Conservation (phyloP, 2,329 filamentous ascomycete genomes). For the Colletotrichum sp. region DNA sequence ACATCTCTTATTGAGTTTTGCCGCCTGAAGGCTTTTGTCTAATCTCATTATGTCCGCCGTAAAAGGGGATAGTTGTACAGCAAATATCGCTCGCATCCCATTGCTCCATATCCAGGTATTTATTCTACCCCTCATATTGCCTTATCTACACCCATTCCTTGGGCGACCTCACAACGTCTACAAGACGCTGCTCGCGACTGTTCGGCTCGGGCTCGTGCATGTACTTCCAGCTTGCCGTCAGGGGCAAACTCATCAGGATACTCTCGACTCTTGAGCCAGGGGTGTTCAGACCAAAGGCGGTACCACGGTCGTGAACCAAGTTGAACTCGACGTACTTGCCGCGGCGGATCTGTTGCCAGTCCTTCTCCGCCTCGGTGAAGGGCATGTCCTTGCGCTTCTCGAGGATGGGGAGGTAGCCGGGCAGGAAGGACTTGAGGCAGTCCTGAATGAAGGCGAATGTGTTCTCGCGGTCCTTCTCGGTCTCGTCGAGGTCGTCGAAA, state of each 20-base stretch:
- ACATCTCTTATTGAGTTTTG: slow-evolving; percentile 6
- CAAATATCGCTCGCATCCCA: slow-evolving; percentile 5
- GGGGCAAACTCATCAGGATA: slow-evolving; percentile 94
- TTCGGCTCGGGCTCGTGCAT: slow-evolving; percentile 86
- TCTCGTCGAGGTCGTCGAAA: slow-evolving; percentile 94
- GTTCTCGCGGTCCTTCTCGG: slow-evolving; percentile 85
- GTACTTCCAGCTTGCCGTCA: slow-evolving; percentile 94
- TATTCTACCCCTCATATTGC: neutral
- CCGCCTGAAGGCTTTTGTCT: slow-evolving; percentile 21
- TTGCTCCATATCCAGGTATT: neutral
- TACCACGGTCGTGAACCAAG: slow-evolving; percentile 94
- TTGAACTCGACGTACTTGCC: slow-evolving; percentile 99
- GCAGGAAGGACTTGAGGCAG: slow-evolving; percentile 85
- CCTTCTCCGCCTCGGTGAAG: slow-evolving; percentile 84
- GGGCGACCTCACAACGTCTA: slow-evolving; percentile 72
- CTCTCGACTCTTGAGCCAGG: slow-evolving; percentile 92
- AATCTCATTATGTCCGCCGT: slow-evolving; percentile 18
- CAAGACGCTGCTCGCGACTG: slow-evolving; percentile 78
- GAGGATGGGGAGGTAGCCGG: slow-evolving; percentile 89
- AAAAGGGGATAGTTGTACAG: slow-evolving; percentile 12
- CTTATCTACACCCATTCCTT: slow-evolving; percentile 67
- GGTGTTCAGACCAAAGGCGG: slow-evolving; percentile 91
- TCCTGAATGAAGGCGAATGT: slow-evolving; percentile 90
- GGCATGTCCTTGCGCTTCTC: slow-evolving; percentile 90
- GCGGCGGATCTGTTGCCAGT: slow-evolving; percentile 93